Evolutionary conservation across 306 rosid species (phyloP), one percentile per base, ranked within the genome.

Genomic region (Canavalia gladiata): DNA sequence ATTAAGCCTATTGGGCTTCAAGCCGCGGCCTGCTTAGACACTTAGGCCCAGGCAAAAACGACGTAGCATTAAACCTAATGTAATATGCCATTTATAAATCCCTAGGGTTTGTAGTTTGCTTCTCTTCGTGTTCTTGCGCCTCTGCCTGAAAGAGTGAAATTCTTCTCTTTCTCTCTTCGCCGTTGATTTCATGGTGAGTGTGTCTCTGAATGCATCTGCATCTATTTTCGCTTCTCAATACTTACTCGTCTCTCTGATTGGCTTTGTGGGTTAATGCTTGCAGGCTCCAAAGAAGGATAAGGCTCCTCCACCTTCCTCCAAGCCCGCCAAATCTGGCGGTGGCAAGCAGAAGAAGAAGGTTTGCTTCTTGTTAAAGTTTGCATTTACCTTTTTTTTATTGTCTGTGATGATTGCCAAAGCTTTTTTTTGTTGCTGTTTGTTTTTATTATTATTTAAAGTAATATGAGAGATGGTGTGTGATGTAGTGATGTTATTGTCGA

Each of bases 221-320:
- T 0, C 43, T 8, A 25, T 4, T 8, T 35, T 33, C 8, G 2
- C 0, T 51, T 0, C 3, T 43, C 30, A 1, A 12, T 45, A 0
- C 34, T 74, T 60, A 31, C 5, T 43, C 47, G 5, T 66, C 41
- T 31, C 28, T 41, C 71, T 46, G n/a, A 81, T 37, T 31, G 4
- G 28, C 13, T 62, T 60, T 0, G 39, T 43, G 5, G 18, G 6
- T 55, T 63, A 0, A 43, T 3, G 1, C 1, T 85, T 72, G 5
- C 86, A 92, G 92, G 97, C 91, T 57, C 97, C 94, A 62, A 91
- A 91, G 92, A 91, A 91, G 90, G 97, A 91, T 1, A 91, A 91
- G 85, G 97, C 88, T 77, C 91, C 91, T 47, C 90, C 97, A 47
- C 91, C 92, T 0, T 90, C 94, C 37, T 91, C 96, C 7, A 91